These are phyloP conservation scores for Lathyrus tuberosus DNA, from an alignment of 306 rosid species.

Conservation along the genomic window DNA sequence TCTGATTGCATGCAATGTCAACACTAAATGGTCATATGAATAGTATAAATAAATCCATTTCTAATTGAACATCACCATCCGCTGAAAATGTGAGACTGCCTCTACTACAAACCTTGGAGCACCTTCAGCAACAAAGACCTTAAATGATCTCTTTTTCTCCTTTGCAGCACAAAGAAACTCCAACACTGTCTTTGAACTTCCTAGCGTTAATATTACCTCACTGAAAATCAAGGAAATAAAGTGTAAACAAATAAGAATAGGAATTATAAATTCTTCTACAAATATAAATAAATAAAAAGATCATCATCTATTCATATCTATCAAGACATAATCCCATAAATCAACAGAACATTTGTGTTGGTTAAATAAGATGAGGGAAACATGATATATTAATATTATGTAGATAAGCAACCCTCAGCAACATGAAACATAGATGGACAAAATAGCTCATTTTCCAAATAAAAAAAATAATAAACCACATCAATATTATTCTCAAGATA, in stretches of 20 bases:
- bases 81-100: slow-evolving; percentile 28
- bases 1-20: slow-evolving; percentile 47
- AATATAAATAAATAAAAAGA: slow-evolving; percentile 13
- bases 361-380: slow-evolving; percentile 21
- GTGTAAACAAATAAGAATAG: slow-evolving; percentile 25
- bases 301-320: slow-evolving; percentile 22
- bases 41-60: slow-evolving; percentile 27
- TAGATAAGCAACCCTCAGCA: slow-evolving; percentile 13
- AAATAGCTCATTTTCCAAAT: slow-evolving; percentile 21
- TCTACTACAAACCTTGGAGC: slow-evolving; percentile 85
- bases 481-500: neutral
- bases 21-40: slow-evolving; percentile 14
- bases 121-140: slow-evolving; percentile 94
- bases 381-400: neutral
- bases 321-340: slow-evolving; percentile 23
- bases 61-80: slow-evolving; percentile 15
- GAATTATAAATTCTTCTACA: neutral
- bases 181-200: slow-evolving; percentile 95
- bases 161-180: slow-evolving; percentile 96
- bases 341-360: slow-evolving; percentile 16
- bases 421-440: slow-evolving; percentile 17
- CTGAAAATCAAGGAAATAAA: slow-evolving; percentile 55
- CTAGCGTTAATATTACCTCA: slow-evolving; percentile 94
- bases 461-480: neutral
- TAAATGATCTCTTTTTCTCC: slow-evolving; percentile 93